A percentile compares a stretch with the other conserved stretches of the same genome.
Evolutionary conservation across 176 grass and related monocot species (phyloP).

Genomic region (Oryza punctata): DNA sequence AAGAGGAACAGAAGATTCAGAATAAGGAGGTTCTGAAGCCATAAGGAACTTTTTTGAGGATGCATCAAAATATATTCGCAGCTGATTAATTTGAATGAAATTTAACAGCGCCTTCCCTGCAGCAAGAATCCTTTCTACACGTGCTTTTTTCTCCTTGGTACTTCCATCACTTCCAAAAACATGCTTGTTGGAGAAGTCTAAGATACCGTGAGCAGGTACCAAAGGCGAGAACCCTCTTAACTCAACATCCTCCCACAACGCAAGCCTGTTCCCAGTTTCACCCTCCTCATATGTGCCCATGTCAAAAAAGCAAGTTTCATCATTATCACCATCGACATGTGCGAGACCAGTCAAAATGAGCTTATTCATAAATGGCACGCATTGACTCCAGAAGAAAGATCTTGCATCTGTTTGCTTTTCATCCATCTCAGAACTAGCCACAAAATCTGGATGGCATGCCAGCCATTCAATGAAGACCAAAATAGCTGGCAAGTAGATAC

Average conservation of each 20-base stretch:
- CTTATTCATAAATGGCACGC: slow-evolving; percentile 68
- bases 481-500: slow-evolving; percentile 64
- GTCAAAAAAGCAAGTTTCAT: slow-evolving; percentile 76
- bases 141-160: slow-evolving; percentile 58
- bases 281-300: slow-evolving; percentile 77
- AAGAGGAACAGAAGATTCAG: slow-evolving; percentile 1
- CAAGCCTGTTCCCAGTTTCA: slow-evolving; percentile 75
- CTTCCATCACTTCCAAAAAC: slow-evolving; percentile 51
- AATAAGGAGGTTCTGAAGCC: slow-evolving; percentile 46
- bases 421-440: slow-evolving; percentile 58
- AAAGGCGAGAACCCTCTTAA: slow-evolving; percentile 82
- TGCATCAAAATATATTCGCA: slow-evolving; percentile 74
- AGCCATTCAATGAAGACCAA: slow-evolving; percentile 88
- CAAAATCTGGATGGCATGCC: slow-evolving; percentile 65
- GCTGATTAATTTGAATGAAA: slow-evolving; percentile 59
- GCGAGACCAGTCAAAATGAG: slow-evolving; percentile 60
- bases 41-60: slow-evolving; percentile 62
- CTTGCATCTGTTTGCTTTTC: slow-evolving; percentile 69
- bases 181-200: slow-evolving; percentile 78
- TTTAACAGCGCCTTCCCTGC: slow-evolving; percentile 58
- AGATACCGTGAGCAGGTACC: slow-evolving; percentile 72
- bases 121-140: slow-evolving; percentile 72
- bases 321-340: slow-evolving; percentile 53
- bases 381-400: slow-evolving; percentile 83
- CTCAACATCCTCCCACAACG: slow-evolving; percentile 81